Conservation (phyloP, 768 basidiomycete genomes). For the Tricholoma sp. region DNA sequence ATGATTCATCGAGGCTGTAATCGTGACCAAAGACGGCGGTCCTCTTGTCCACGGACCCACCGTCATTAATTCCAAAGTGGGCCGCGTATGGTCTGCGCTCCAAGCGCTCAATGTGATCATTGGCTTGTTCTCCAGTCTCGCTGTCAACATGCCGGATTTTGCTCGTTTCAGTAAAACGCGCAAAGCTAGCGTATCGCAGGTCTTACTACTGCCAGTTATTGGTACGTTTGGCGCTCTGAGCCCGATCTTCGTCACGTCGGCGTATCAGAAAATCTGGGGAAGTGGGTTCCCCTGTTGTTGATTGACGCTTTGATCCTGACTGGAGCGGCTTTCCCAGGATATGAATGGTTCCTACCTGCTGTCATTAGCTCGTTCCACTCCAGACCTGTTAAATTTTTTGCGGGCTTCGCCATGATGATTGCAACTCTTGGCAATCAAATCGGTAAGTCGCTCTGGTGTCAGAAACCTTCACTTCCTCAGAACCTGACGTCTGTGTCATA, state of each 20-base stretch:
- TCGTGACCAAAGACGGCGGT: background rate
- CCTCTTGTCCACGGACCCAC: background rate
- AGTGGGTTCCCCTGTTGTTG: background rate
- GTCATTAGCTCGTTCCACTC: background rate
- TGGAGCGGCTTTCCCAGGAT: background rate
- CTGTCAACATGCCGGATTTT: background rate
- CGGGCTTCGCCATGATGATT: background rate
- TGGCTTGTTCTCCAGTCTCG: background rate
- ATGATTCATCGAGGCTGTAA: background rate
- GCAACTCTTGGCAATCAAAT: background rate
- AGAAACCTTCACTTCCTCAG: background rate
- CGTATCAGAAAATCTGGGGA: background rate
- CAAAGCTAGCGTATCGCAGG: background rate
- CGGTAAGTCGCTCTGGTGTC: background rate
- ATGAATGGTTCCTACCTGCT: background rate
- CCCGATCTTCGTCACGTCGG: background rate
- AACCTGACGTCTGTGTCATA: background rate
- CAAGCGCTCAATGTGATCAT: background rate
- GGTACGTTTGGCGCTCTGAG: background rate
- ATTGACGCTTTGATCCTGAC: background rate
- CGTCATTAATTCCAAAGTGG: background rate
- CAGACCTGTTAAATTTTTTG: background rate
- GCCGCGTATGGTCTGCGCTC: background rate
- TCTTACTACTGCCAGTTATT: background rate
- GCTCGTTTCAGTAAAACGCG: background rate